Evolutionary conservation across 306 rosid genomes (phyloP), one percentile per base, ranked within the genome.

Genomic region (Amphicarpaea edgeworthii): DNA sequence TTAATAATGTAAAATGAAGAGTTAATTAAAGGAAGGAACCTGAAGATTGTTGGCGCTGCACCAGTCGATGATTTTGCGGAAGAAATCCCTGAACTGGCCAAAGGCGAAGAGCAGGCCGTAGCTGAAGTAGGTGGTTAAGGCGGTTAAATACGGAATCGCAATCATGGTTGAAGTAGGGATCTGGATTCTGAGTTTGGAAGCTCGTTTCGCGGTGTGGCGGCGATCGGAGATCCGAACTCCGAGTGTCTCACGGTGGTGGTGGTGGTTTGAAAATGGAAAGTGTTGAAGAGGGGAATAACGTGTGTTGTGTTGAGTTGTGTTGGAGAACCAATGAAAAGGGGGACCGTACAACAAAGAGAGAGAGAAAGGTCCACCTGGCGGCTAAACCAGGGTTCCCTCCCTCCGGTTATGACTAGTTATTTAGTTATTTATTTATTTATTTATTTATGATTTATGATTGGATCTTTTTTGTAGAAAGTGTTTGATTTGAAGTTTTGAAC

Each of bases 111-210:
- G 97, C 67, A 93, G 75, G 50, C 91, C 98, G 49, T 93, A 93
- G 86, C 98, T 93, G 84, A 93, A 90, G 89, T 90, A 93, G 71
- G 98, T 93, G 58, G 93, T 89, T 55, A 93, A 83, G n/a, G 98
- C 98, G 64, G 98, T 90, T 66, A 90, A 57, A 84, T 93, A 93
- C 7, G 98, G 98, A 69, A 93, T 90, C 16, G 93, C 81, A 47
- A 89, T 88, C 98, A 83, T 86, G 47, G 0, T 64, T 0, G 26
- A 30, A 30, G 37, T 3, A 30, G 45, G 28, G 55, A 69, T 70
- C 55, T 50, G 62, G 51, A 71, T 71, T 70, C 47, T 32, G 75
- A 70, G 62, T 16, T 40, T 15, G 50, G 54, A 45, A 67, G 23
- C 64, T 26, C 38, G 55, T 30, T 60, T 30, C 32, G 28, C 32